These are phyloP conservation scores for Blastobotrys peoriensis DNA, from an alignment of 805 yeast genomes.

Conservation along the genomic window DNA sequence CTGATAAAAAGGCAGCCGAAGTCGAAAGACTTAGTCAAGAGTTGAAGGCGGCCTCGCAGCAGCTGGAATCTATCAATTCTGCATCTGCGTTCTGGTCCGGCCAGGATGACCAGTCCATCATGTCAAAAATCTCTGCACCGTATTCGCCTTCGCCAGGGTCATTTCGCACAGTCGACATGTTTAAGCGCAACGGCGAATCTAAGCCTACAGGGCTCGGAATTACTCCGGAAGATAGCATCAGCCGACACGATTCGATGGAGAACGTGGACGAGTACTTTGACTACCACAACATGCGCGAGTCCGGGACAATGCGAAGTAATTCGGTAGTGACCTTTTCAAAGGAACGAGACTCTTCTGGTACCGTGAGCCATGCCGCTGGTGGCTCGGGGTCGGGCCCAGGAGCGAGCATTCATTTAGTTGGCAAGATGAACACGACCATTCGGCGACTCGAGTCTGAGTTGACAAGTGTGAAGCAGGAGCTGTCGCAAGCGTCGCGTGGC, in stretches of 20 bases:
- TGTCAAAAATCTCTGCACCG: constrained; percentile 9
- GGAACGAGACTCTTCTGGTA: not conserved
- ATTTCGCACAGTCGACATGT: not conserved
- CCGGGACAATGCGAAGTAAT: not conserved
- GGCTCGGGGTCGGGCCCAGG: constrained; percentile 26
- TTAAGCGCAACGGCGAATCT: not conserved
- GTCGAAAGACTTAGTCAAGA: not conserved
- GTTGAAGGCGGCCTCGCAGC: not conserved
- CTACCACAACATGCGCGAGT: not conserved
- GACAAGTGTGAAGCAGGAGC: constrained; percentile 56
- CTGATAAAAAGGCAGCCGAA: not conserved
- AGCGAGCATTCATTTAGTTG: constrained; percentile 54
- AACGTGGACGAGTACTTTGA: not conserved
- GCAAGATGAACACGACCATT: constrained; percentile 69
- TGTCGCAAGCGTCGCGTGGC: constrained; percentile 45
- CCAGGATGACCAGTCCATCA: not conserved
- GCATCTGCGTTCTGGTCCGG: not conserved
- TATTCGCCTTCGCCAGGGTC: constrained; percentile 19
- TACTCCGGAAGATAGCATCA: constrained; percentile 4
- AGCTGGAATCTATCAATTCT: not conserved
- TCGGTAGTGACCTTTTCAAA: not conserved
- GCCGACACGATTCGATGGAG: constrained; percentile 4
- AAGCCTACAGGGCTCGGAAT: constrained; percentile 1
- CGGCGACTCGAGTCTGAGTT: constrained; percentile 78
- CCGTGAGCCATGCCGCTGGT: constrained; percentile 2